A percentile compares a stretch with the other conserved stretches of the same genome.
These are phyloP conservation scores for Wallemia ichthyophaga DNA, from an alignment of 1,284 basidiomycete species.

Conservation along the genomic window DNA sequence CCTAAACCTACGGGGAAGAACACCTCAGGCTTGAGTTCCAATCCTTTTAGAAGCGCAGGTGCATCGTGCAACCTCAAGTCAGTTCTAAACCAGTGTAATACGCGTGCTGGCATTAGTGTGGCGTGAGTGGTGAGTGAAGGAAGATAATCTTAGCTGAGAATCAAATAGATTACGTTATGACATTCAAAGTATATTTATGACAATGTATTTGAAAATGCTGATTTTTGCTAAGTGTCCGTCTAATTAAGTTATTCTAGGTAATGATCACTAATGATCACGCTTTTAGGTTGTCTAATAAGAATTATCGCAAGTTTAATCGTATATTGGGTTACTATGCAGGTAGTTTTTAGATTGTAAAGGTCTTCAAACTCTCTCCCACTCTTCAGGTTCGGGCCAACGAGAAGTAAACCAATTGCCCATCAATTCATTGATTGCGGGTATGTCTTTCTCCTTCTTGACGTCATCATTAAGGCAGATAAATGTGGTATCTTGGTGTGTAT, in stretches of 20 bases:
- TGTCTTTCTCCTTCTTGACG: constrained; percentile 6
- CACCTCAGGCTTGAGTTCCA: constrained; percentile 16
- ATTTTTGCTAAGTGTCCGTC: no score
- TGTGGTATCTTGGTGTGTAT: constrained; percentile 4
- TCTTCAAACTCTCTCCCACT: not conserved
- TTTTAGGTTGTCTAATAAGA: no score
- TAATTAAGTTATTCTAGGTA: no score
- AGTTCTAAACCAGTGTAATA: constrained; percentile 22
- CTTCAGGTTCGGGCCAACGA: not conserved
- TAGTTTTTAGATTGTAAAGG: no score
- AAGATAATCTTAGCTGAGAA: no score
- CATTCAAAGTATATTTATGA: no score
- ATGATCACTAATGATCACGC: no score
- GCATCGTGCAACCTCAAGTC: constrained; percentile 23
- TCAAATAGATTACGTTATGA: no score
- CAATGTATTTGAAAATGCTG: no score
- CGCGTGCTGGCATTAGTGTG: constrained; percentile 7
- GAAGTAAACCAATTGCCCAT: not conserved
- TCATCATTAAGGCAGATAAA: constrained; percentile 9
- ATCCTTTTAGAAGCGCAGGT: constrained; percentile 19
- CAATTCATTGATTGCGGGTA: not conserved
- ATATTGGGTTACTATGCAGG: no score
- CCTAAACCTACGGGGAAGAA: constrained; percentile 17
- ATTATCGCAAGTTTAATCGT: no score
- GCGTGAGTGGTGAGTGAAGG: no score